Evolutionary conservation across 768 basidiomycete genomes (phyloP), one percentile per base, ranked within the genome.

Genomic region (Trichaptum fuscoviolaceum): DNA sequence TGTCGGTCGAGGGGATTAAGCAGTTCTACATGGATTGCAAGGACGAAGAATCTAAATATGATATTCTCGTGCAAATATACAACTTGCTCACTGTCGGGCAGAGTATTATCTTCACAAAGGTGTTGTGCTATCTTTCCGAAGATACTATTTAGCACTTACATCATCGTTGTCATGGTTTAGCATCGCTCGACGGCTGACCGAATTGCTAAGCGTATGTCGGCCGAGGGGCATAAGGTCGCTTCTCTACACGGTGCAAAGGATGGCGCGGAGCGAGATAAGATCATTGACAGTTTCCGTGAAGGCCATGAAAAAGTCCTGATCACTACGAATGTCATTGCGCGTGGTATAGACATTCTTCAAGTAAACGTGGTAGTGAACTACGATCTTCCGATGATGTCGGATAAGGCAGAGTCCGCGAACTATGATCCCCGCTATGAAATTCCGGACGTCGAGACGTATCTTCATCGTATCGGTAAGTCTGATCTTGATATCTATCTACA

Each of bases 311-410:
- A 99, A 77, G 96, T 96, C 63, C 80, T 99, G 70, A 99, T 99
- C 75, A 99, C 97, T 64, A 99, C 97, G 52, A 99, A 99, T 77
- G 97, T 99, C 73, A 92, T 99, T 69, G 96, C 97, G 1, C 89
- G 97, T 20, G 97, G 97, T 58, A 99, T 99, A 79, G 97, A 99
- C 73, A 97, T 99, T 73, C 83, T 95, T 65, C 96, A 98, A 80
- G 97, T 99, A 72, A 99, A 98, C 82, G 95, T 99, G 95, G 96
- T 99, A n/a, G 95, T 99, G 77, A 99, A 99, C 79, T 99, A 99
- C 74, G 96, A 98, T 74, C 84, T 97, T 27, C 95, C 96, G 0
- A 79, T 95, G 60, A 87, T 92, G 85, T 89, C 87, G 70, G 91
- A 92, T 72, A 87, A 90, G 35, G 66, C 69, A 17, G 79, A 81